phyloP scores from a whole-genome alignment of 495 filamentous ascomycete species.

The Aspergillus baeticus region DNA sequence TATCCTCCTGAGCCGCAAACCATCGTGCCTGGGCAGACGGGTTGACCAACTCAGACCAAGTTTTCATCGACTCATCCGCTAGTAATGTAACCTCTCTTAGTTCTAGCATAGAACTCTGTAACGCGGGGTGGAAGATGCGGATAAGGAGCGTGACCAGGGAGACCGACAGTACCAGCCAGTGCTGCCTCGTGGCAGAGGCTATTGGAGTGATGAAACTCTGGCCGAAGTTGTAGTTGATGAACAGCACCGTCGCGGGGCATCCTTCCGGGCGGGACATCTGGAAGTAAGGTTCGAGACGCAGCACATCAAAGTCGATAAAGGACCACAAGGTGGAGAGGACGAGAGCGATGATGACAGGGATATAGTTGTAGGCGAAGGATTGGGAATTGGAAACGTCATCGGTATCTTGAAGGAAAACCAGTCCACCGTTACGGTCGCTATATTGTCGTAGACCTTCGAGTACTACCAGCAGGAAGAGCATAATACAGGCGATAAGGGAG shows the following conservation, averaged over 20 bases:
- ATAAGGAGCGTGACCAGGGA: conserved; percentile 36
- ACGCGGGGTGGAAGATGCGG: conserved; percentile 38
- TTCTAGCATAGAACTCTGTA: conserved; percentile 39
- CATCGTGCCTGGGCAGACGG: conserved; percentile 33
- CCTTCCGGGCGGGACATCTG: conserved; percentile 38
- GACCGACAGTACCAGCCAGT: conserved; percentile 38
- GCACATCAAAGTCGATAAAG: conserved; percentile 42
- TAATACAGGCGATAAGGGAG: conserved; percentile 20
- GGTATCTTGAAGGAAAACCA: conserved; percentile 34
- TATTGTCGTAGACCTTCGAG: conserved; percentile 37
- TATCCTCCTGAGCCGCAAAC: conserved; percentile 35
- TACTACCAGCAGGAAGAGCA: conserved; percentile 26
- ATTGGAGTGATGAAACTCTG: conserved; percentile 42
- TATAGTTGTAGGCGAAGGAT: conserved; percentile 40
- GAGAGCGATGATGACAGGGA: conserved; percentile 38
- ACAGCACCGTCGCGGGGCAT: conserved; percentile 34
- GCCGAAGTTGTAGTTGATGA: conserved; percentile 47
- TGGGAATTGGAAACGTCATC: conserved; percentile 31
- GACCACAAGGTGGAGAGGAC: conserved; percentile 38
- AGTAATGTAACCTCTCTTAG: conserved; percentile 30
- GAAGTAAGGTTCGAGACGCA: conserved; percentile 43
- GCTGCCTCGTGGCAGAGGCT: conserved; percentile 32
- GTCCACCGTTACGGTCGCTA: conserved; percentile 30
- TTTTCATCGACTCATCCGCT: conserved; percentile 26
- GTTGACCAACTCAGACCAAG: conserved; percentile 35